These are phyloP conservation scores for Coelomomyces lativittatus DNA, from an alignment of 371 early-diverging fungal species.

Conservation along the genomic window DNA sequence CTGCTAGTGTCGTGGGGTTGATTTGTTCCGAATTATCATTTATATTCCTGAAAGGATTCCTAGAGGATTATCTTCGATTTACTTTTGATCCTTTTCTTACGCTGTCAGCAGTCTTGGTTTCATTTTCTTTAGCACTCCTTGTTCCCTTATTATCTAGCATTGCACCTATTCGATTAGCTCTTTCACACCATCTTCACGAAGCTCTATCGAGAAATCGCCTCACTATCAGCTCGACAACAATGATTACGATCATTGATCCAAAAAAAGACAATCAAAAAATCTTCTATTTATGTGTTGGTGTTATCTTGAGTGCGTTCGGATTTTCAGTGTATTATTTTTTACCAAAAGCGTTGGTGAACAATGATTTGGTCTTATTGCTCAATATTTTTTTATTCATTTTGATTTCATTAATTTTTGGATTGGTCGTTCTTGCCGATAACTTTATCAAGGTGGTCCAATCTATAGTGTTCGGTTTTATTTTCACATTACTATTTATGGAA, in stretches of 20 bases:
- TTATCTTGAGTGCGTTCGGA: slow-evolving; percentile 1
- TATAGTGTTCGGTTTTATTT: background rate
- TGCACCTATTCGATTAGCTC: slow-evolving; percentile 3
- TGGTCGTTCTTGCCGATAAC: slow-evolving; percentile 7
- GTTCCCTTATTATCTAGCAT: slow-evolving; percentile 5
- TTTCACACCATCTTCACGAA: slow-evolving; percentile 4
- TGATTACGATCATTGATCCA: slow-evolving; percentile 3
- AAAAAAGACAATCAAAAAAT: background rate
- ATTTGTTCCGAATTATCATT: slow-evolving; percentile 1
- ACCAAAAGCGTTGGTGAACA: slow-evolving; percentile 6
- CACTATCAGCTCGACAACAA: background rate
- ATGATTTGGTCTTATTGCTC: slow-evolving; percentile 7
- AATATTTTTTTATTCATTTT: slow-evolving; percentile 8
- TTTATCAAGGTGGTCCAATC: slow-evolving; percentile 7
- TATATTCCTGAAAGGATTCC: background rate
- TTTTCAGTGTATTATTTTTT: slow-evolving; percentile 10
- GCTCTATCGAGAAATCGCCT: slow-evolving; percentile 2
- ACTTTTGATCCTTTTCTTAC: background rate
- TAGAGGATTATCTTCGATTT: background rate
- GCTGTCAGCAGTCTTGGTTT: background rate
- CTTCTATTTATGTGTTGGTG: background rate
- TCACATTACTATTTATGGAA: slow-evolving; percentile 5
- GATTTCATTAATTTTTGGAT: slow-evolving; percentile 8
- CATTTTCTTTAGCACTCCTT: slow-evolving; percentile 3
- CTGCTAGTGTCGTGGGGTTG: slow-evolving; percentile 7